These are phyloP conservation scores for Arctium lappa DNA, from an alignment of 129 eudicot genomes.

Conservation along the genomic window DNA sequence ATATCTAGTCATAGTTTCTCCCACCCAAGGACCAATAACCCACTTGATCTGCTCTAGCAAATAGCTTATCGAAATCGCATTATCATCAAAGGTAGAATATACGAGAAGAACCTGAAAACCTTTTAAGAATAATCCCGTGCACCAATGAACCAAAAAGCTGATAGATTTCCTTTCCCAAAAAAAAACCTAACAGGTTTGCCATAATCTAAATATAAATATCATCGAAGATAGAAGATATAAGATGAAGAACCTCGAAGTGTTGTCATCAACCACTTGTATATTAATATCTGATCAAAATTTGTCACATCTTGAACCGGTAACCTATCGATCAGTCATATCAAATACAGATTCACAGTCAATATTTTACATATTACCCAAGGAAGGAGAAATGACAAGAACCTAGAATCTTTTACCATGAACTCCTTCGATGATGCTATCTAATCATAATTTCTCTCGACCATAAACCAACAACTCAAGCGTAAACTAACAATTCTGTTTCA, in stretches of 20 bases:
- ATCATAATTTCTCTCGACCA: background rate
- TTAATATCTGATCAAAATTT: background rate
- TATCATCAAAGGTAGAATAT: background rate
- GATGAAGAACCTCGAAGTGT: background rate
- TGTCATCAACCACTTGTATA: background rate
- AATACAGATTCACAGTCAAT: background rate
- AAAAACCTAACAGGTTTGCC: background rate
- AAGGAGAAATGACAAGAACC: background rate
- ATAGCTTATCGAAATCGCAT: too few relatives aligned
- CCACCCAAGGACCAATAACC: too few relatives aligned
- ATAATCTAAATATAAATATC: background rate
- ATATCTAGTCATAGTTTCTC: too few relatives aligned
- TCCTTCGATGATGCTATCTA: background rate
- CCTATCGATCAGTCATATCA: background rate
- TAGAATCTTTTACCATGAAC: background rate
- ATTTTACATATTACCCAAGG: background rate
- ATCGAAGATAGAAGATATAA: background rate
- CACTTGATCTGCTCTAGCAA: background rate
- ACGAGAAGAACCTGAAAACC: background rate
- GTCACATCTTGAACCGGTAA: background rate
- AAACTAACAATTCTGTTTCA: background rate
- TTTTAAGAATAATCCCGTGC: too few relatives aligned
- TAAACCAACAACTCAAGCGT: background rate
- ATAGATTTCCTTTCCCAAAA: background rate
- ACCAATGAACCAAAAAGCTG: background rate